Conservation (phyloP, 2,329 filamentous ascomycete species). For the Eurotiales sp. region DNA sequence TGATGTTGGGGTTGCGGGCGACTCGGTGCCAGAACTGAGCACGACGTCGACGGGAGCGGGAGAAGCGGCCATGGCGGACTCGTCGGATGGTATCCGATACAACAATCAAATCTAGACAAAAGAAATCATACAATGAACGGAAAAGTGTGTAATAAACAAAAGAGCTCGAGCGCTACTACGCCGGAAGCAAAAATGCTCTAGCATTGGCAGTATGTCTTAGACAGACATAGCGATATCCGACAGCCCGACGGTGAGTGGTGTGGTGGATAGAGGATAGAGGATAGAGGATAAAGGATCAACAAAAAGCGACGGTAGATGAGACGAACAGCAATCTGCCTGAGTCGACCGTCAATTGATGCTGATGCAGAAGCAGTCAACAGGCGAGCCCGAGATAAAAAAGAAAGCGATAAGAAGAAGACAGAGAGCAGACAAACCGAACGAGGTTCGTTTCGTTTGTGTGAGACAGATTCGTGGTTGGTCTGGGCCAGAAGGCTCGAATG, state of each 20-base stretch:
- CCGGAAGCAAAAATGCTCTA: background rate
- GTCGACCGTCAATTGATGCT: too few species aligned
- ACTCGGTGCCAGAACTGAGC: constrained; percentile 29
- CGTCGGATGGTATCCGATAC: background rate
- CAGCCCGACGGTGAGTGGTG: background rate
- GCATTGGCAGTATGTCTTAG: constrained; percentile 4
- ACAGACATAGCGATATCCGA: constrained; percentile 1
- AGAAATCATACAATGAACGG: background rate
- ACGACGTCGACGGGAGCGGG: constrained; percentile 26
- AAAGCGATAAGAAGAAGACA: background rate
- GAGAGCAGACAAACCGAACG: too few species aligned
- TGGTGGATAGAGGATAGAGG: background rate
- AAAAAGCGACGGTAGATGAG: background rate
- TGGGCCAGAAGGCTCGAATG: too few species aligned
- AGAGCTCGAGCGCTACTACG: background rate
- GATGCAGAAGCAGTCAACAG: too few species aligned
- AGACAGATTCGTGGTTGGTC: too few species aligned
- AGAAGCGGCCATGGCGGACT: constrained; percentile 28
- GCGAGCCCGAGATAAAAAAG: background rate
- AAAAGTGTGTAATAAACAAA: background rate
- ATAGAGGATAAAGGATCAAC: background rate
- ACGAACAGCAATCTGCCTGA: too few species aligned
- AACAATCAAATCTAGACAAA: background rate
- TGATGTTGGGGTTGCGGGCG: constrained; percentile 34
- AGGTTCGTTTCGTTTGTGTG: too few species aligned